Percentiles rank a stretch among this genome's conserved stretches.
These are phyloP conservation scores for Lantana camara DNA, from an alignment of 257 asterid species.

Conservation along the genomic window DNA sequence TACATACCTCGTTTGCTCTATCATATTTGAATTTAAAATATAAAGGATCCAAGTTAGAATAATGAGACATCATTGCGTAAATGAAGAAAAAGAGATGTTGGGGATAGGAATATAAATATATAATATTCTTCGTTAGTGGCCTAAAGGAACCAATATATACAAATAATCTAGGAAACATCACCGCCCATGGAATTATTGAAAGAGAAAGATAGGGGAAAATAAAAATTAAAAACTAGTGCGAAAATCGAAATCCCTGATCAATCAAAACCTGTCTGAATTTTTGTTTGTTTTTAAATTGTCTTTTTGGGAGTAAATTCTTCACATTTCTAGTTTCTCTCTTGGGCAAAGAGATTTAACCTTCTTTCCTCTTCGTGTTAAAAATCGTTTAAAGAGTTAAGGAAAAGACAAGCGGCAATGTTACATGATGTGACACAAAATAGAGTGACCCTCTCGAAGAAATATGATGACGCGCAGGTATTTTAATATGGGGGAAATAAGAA, in stretches of 20 bases:
- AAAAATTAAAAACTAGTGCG: constrained; percentile 26
- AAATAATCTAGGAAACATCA: constrained; percentile 36
- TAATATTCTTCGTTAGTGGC: background rate
- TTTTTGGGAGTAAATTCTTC: background rate
- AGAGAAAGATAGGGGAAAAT: constrained; percentile 14
- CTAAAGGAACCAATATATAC: constrained; percentile 18
- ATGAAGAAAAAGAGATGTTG: background rate
- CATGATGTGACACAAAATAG: too few species aligned
- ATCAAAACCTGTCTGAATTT: background rate
- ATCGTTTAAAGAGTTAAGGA: too few species aligned
- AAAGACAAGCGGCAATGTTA: background rate
- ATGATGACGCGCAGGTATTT: too few species aligned
- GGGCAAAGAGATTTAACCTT: background rate
- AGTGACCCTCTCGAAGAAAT: too few species aligned
- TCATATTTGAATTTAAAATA: too few species aligned
- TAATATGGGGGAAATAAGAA: too few species aligned
- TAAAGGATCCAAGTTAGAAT: too few species aligned
- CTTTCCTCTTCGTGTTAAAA: background rate
- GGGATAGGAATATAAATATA: constrained; percentile 18
- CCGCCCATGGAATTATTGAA: constrained; percentile 31
- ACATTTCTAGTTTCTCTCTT: background rate
- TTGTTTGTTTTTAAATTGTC: background rate
- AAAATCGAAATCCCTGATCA: background rate
- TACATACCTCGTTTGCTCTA: too few species aligned
- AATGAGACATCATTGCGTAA: too few species aligned